These are phyloP conservation scores for Amanita molliuscula DNA, from an alignment of 768 basidiomycete species.

Conservation along the genomic window DNA sequence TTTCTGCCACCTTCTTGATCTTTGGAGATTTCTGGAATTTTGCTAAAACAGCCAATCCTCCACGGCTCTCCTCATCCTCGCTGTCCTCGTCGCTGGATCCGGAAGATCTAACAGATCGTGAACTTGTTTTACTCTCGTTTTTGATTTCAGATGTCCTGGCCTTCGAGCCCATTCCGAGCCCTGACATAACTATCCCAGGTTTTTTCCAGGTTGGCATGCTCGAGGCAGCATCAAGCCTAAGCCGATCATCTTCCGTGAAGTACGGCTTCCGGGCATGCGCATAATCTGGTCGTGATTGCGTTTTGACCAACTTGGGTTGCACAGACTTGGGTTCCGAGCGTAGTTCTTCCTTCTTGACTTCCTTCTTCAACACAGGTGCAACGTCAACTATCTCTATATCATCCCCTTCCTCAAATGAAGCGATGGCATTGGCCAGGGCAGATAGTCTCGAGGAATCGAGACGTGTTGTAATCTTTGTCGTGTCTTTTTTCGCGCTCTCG, in stretches of 20 bases:
- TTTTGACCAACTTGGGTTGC: not conserved
- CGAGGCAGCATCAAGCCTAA: constrained; percentile 4
- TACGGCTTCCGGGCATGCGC: constrained; percentile 11
- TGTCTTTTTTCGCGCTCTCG: constrained; percentile 44
- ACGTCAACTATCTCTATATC: constrained; percentile 32
- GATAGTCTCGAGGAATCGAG: constrained; percentile 48
- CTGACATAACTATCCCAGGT: not conserved
- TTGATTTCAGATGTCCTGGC: constrained; percentile 3
- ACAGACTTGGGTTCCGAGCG: not conserved
- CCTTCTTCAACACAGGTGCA: not conserved
- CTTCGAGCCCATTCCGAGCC: not conserved
- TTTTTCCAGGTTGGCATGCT: constrained; percentile 8
- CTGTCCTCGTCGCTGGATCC: constrained; percentile 39
- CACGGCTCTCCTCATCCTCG: constrained; percentile 35
- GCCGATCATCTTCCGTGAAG: constrained; percentile 17
- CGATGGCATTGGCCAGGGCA: constrained; percentile 57
- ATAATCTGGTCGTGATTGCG: not conserved
- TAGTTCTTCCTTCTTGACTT: constrained; percentile 1
- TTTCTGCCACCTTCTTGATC: constrained; percentile 44
- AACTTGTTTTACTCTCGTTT: constrained; percentile 1
- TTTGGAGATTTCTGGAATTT: constrained; percentile 53
- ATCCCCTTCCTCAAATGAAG: constrained; percentile 51
- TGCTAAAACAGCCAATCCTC: constrained; percentile 42
- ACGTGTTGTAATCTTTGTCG: constrained; percentile 37
- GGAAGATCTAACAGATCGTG: constrained; percentile 11